phyloP scores from a whole-genome alignment of 2,329 filamentous ascomycete genomes.

The Colletotrichum sp. region DNA sequence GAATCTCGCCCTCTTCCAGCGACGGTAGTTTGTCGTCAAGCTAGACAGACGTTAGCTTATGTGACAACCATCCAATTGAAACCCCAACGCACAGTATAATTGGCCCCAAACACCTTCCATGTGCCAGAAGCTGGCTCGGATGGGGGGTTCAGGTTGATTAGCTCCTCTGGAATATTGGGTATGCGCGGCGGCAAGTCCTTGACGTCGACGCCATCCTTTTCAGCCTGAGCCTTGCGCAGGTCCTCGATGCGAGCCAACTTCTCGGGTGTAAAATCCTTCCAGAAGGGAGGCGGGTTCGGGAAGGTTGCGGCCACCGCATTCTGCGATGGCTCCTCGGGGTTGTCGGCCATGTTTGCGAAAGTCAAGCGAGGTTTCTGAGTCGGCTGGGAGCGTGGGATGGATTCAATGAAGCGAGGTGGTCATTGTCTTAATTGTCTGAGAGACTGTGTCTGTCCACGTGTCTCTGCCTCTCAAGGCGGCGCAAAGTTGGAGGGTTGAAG shows the following conservation, averaged over 20 bases:
- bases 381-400: background rate
- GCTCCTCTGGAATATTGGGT: conserved; percentile 67
- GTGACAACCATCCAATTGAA: too few relatives aligned
- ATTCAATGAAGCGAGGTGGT: background rate
- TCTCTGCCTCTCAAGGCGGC: background rate
- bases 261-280: conserved; percentile 81
- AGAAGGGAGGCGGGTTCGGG: conserved; percentile 89
- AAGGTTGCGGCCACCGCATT: conserved; percentile 68
- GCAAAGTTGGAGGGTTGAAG: background rate
- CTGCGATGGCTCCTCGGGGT: conserved; percentile 43
- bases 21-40: conserved; percentile 67
- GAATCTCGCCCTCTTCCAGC: conserved; percentile 73
- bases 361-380: background rate
- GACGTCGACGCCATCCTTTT: conserved; percentile 27
- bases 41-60: conserved; percentile 31
- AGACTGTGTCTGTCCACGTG: background rate
- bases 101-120: conserved; percentile 77
- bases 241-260: conserved; percentile 66
- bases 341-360: conserved; percentile 60
- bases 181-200: conserved; percentile 33
- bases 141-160: conserved; percentile 83
- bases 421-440: background rate
- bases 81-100: conserved; percentile 54
- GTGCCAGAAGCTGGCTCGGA: conserved; percentile 71
- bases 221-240: conserved; percentile 44